Evolutionary conservation across 2,329 filamentous ascomycete genomes (phyloP), one percentile per base, ranked within the genome.

Genomic region (Curvularia lunata): DNA sequence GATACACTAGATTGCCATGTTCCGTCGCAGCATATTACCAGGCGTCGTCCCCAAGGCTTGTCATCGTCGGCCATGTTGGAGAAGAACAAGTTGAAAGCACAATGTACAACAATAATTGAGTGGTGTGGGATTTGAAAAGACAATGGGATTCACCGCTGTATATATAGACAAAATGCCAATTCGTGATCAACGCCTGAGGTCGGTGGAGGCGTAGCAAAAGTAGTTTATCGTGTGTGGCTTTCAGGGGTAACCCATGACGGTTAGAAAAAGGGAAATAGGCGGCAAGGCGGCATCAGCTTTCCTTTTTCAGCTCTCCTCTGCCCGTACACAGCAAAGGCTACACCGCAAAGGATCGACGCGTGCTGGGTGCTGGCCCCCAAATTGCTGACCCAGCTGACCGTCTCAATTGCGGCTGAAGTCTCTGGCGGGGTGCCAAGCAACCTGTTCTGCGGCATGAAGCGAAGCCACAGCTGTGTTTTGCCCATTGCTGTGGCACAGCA

Each of bases 21-120:
- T 1, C 74, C 74, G 34, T 77, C 74, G 54, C 74, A 77, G 58
- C 73, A 75, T 45, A 77, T 67, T 42, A 77, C 56, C 12, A 77
- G 66, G 21, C 73, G 69, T 48, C 73, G 63, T n/a, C 63, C 62
- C 73, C 72, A 75, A 19, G 73, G 34, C 12, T 43, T 57, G 58
- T 42, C 56, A 57, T 21, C 58, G 58, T 61, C 57, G 21, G 56
- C 27, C 63, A 68, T 70, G 6, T 40, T 61, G 34, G 21, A 25
- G 21, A 7, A 13, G 37, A 42, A 21, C 43, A 32, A n/a, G 13
- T 48, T 12, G 21, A 25, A 42, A 13, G 34, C 25, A 30, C 13
- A 16, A 23, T 25, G 42, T 30, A 18, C 28, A 25, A 37, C 27
- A n/a, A 19, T 28, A 13, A 21, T 30, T 34, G 19, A 45, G 21